phyloP scores from a whole-genome alignment of 306 rosid species.

The Ormosia semicastrata region DNA sequence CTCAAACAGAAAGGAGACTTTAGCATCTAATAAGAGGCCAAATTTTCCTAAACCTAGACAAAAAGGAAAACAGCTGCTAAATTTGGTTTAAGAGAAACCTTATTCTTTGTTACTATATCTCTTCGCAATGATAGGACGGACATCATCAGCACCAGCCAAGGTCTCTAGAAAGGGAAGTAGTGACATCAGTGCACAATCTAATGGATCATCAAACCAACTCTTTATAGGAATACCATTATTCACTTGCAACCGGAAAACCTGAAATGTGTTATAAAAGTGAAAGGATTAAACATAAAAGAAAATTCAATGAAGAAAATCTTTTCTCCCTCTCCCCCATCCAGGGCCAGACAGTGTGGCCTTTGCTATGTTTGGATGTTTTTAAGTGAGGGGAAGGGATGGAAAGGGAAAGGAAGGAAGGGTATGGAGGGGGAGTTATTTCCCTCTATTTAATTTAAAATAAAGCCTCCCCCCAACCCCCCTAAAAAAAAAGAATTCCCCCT shows the following conservation, averaged over 20 bases:
- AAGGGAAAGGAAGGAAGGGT: background rate
- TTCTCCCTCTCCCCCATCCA: background rate
- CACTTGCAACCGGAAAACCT: slow-evolving; percentile 98
- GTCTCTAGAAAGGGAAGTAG: slow-evolving; percentile 96
- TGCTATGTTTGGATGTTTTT: background rate
- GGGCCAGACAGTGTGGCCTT: background rate
- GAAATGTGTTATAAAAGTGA: slow-evolving; percentile 44
- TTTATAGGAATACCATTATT: slow-evolving; percentile 97
- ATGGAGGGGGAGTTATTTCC: background rate
- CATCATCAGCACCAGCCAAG: slow-evolving; percentile 89
- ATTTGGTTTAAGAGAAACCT: slow-evolving; percentile 57
- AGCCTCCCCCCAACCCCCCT: background rate
- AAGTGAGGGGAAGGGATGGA: background rate
- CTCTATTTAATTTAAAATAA: background rate
- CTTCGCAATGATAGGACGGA: slow-evolving; percentile 89
- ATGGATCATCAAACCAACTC: slow-evolving; percentile 98
- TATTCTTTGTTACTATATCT: slow-evolving; percentile 90
- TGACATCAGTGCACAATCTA: slow-evolving; percentile 78
- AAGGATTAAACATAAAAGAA: slow-evolving; percentile 32
- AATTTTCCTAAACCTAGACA: slow-evolving; percentile 44
- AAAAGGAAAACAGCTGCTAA: slow-evolving; percentile 41
- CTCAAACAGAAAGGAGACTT: slow-evolving; percentile 28
- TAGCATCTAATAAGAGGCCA: slow-evolving; percentile 58
- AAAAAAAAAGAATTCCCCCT: background rate
- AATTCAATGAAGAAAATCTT: no score